Percentiles rank a stretch among this genome's conserved stretches.
Evolutionary conservation across 2,329 filamentous ascomycete species (phyloP).

Genomic region (Sclerotinia trifoliorum): DNA sequence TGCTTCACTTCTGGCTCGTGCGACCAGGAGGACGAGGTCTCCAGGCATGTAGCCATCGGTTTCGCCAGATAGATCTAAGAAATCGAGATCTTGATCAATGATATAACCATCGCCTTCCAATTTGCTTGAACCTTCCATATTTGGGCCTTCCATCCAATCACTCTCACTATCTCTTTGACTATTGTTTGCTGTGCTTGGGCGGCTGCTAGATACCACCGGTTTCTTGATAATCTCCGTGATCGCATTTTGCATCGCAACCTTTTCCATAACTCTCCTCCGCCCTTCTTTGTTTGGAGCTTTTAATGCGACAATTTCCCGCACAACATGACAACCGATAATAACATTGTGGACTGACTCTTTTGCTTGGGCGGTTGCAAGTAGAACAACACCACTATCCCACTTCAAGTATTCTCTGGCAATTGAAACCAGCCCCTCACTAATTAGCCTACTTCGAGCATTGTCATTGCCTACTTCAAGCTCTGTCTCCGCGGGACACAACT

Average conservation of each 20-base stretch:
- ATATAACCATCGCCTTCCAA: conserved; percentile 59
- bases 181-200: conserved; percentile 53
- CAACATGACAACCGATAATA: conserved; percentile 85
- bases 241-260: conserved; percentile 62
- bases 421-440: conserved; percentile 81
- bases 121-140: conserved; percentile 46
- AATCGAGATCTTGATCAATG: conserved; percentile 75
- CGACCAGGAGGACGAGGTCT: conserved; percentile 81
- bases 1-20: conserved; percentile 85
- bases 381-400: conserved; percentile 74
- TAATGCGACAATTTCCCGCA: conserved; percentile 84
- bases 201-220: conserved; percentile 49
- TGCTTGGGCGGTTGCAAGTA: conserved; percentile 86
- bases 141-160: conserved; percentile 75
- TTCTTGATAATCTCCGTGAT: conserved; percentile 43
- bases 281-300: conserved; percentile 93
- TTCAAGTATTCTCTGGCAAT: conserved; percentile 83
- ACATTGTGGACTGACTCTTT: conserved; percentile 92
- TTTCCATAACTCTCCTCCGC: conserved; percentile 77
- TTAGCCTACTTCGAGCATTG: conserved; percentile 86
- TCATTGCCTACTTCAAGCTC: conserved; percentile 92
- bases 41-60: conserved; percentile 99
- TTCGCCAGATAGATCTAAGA: conserved; percentile 87
- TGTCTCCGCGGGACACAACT: conserved; percentile 87
- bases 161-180: conserved; percentile 55